Evolutionary conservation across 1,139 yeast species (phyloP), one percentile per base, ranked within the genome.

Genomic region (Kodamaea suecica): DNA sequence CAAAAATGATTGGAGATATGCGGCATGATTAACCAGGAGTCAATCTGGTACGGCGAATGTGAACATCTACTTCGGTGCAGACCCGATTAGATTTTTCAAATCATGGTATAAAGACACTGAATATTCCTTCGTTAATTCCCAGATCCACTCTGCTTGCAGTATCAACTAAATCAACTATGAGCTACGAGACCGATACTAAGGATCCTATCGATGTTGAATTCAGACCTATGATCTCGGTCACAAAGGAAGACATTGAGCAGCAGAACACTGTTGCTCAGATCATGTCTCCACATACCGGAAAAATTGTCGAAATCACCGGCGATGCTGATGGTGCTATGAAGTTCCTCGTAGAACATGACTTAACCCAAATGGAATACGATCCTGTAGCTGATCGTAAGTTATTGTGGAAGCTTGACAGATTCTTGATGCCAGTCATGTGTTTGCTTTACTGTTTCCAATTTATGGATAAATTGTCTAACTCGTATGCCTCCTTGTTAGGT

Each of bases 401-500:
- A 9, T 53, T 68, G 11, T 43, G 75, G 36, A 81, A 79, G 48
- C 74, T 77, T 27, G 86, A 80, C 50, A 29, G 69, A n/a, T 70
- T 55, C 43, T 50, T 81, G 42, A 57, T 78, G 44, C 82, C 86
- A 0, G 40, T 80, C 26, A 64, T 80, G 66, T 70, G 80, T 48
- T 40, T 73, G 11, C 53, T 79, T 14, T 78, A 78, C 51, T 69
- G 78, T 13, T 60, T 71, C 30, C 87, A 81, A 53, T 78, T 73
- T 39, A 76, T 81, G 79, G 88, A 82, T 54, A 82, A 82, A 49
- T 57, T 69, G 12, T 61, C 84, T 5, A 76, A 70, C 25, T 63
- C 80, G 12, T 73, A 70, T 40, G 84, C 85, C 4, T 70, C 85
- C 1, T 69, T 82, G 35, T 64, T 80, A 62, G 85, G 84, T 1